Base-by-base conservation (phyloP, 2,329 filamentous ascomycete genomes). In the Paraphaeosphaeria minitans region DNA sequence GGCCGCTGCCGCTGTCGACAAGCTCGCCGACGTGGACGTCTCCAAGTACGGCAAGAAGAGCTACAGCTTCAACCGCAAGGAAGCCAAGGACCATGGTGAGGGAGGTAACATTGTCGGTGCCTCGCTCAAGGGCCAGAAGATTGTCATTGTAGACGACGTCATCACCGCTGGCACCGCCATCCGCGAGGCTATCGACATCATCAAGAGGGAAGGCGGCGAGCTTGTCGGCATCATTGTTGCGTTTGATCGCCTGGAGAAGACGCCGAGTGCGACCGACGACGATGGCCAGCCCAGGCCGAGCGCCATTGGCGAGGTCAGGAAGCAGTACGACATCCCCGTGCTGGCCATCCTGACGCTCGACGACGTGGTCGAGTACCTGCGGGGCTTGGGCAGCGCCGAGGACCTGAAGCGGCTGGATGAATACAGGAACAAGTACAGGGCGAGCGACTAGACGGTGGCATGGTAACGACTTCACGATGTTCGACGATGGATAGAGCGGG, bases 141-240 rank as follows among this genome's bases (percentile, higher is more conserved):
- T 97, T 16, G 83, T 99, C 35, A 91, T 99, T 67, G 89, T 99
- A 42, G 95, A 99, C 81, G 95, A 98, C 79, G 94, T 99, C 57
- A 94, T 98, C 71, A 97, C 93, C 0, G 94, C 93, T 0, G 95
- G 95, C 29, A 98, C 93, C 1, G 95, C 95, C 42, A 93, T 97
- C 81, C 85, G 93, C 58, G 93, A 98, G 77, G 92, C 94, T 14
- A 93, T 98, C 60, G 87, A 87, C 55, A 95, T 97, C 77, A 97
- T 98, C 75, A 85, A 87, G 69, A 87, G 87, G 68, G 90, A 96
- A 75, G 95, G 94, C 2, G 95, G 94, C 1, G 86, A 85, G 52
- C 87, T 98, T 22, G 90, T 90, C 3, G 94, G 93, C 31, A 93
- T 98, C 57, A 85, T 97, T 21, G 90, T 99, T 33, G 91, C 93